phyloP scores from a whole-genome alignment of 2,329 filamentous ascomycete genomes.

The Claviceps arundinis region DNA sequence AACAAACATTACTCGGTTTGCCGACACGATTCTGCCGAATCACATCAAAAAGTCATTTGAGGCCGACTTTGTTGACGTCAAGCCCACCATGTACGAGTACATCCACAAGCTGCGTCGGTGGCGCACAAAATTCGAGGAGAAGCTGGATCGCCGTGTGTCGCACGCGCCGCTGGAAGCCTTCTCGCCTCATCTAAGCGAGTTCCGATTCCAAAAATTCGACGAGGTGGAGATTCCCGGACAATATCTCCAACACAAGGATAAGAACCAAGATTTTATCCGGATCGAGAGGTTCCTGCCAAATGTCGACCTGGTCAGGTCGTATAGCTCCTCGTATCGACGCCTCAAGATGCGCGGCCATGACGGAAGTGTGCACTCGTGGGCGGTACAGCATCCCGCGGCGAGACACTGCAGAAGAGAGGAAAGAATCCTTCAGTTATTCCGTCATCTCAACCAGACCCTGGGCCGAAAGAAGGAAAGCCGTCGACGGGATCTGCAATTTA shows the following conservation, averaged over 20 bases:
- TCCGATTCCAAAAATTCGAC: slow-evolving; percentile 95
- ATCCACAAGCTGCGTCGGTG: slow-evolving; percentile 92
- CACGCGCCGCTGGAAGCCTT: slow-evolving; percentile 68
- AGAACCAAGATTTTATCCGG: slow-evolving; percentile 95
- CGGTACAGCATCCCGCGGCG: slow-evolving; percentile 88
- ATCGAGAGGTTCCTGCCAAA: slow-evolving; percentile 95
- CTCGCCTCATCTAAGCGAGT: slow-evolving; percentile 87
- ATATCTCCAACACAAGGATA: slow-evolving; percentile 93
- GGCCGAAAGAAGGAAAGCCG: slow-evolving; percentile 89
- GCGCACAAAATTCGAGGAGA: slow-evolving; percentile 97
- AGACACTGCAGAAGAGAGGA: slow-evolving; percentile 89
- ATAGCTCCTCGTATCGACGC: slow-evolving; percentile 81
- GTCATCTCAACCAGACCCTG: slow-evolving; percentile 89
- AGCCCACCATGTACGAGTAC: slow-evolving; percentile 97
- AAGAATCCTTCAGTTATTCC: slow-evolving; percentile 87
- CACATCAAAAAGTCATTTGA: slow-evolving; percentile 97
- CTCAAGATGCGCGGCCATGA: slow-evolving; percentile 96
- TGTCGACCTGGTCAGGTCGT: slow-evolving; percentile 81
- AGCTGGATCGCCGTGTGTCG: slow-evolving; percentile 71
- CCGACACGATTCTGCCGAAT: slow-evolving; percentile 84
- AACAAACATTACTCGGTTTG: slow-evolving; percentile 91
- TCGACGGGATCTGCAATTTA: slow-evolving; percentile 88
- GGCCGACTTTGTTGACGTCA: slow-evolving; percentile 87
- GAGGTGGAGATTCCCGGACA: slow-evolving; percentile 97
- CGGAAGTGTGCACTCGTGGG: slow-evolving; percentile 91